phyloP scores from a whole-genome alignment of 768 basidiomycete species.

The Dacryopinax primogenitus region DNA sequence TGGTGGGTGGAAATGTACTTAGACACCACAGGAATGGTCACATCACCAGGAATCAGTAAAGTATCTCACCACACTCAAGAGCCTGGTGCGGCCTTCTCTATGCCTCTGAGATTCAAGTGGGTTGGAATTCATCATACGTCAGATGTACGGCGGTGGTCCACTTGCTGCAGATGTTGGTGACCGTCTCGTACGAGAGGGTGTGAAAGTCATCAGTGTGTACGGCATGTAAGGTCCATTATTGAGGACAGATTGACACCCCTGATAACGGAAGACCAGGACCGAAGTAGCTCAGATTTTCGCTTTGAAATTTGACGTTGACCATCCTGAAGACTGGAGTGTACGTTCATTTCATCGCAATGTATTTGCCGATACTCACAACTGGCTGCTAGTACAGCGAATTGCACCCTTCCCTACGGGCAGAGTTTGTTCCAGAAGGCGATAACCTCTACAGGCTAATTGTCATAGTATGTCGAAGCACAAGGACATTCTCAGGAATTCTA shows the following conservation, averaged over 20 bases:
- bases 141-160: conserved; percentile 27
- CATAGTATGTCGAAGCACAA: neutral
- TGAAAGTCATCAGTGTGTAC: conserved; percentile 16
- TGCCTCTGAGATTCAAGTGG: neutral
- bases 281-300: neutral
- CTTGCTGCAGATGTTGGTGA: conserved; percentile 22
- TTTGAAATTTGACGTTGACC: neutral
- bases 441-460: neutral
- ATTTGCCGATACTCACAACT: too few relatives aligned
- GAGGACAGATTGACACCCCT: neutral
- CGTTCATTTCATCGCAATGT: neutral
- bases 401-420: neutral
- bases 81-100: conserved; percentile 17
- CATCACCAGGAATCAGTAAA: conserved; percentile 15
- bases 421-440: neutral
- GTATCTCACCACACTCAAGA: conserved; percentile 19
- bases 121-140: neutral
- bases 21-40: conserved; percentile 24
- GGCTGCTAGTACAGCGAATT: neutral
- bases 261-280: neutral
- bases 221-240: neutral
- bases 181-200: conserved; percentile 18
- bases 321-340: neutral
- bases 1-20: neutral
- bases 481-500: too few relatives aligned